These are phyloP conservation scores for Mrakia hoshinonis DNA, from an alignment of 768 basidiomycete species.

Conservation along the genomic window DNA sequence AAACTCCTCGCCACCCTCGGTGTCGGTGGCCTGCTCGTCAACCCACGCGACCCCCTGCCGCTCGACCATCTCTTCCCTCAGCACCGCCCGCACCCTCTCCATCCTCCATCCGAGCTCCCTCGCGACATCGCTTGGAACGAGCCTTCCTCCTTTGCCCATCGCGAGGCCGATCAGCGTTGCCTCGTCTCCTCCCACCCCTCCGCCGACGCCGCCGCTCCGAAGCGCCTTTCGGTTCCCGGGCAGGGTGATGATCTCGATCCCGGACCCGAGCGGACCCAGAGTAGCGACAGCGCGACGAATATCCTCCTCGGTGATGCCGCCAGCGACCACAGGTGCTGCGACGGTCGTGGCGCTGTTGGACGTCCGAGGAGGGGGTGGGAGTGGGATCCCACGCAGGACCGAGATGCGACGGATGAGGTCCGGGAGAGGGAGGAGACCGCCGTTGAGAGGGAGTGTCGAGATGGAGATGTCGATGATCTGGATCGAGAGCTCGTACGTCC, in stretches of 20 bases:
- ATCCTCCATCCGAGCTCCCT: slow-evolving; percentile 60
- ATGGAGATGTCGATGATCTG: slow-evolving; percentile 64
- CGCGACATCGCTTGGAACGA: slow-evolving; percentile 59
- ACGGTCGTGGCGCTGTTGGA: too few species aligned
- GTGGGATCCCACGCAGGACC: slow-evolving; percentile 54
- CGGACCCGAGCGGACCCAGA: slow-evolving; percentile 78
- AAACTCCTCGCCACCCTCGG: slow-evolving; percentile 54
- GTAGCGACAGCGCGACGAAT: slow-evolving; percentile 74
- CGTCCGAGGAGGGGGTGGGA: neutral
- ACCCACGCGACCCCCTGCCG: slow-evolving; percentile 91
- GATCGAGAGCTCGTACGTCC: slow-evolving; percentile 91
- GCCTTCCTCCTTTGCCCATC: slow-evolving; percentile 47
- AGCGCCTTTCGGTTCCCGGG: slow-evolving; percentile 45
- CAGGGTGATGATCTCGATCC: slow-evolving; percentile 73
- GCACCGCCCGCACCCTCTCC: slow-evolving; percentile 63
- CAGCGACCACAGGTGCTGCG: slow-evolving; percentile 44
- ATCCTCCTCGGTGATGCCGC: slow-evolving; percentile 76
- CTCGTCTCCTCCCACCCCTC: slow-evolving; percentile 75
- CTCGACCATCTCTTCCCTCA: slow-evolving; percentile 75
- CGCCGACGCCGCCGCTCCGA: slow-evolving; percentile 61
- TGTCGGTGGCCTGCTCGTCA: slow-evolving; percentile 68
- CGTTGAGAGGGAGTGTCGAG: slow-evolving; percentile 52
- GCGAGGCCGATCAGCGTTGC: slow-evolving; percentile 61
- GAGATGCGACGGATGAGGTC: slow-evolving; percentile 73
- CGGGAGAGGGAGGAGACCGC: slow-evolving; percentile 79